These are phyloP conservation scores for Anthracocystis panici-leucophaei DNA, from an alignment of 1,284 basidiomycete genomes.

Conservation along the genomic window DNA sequence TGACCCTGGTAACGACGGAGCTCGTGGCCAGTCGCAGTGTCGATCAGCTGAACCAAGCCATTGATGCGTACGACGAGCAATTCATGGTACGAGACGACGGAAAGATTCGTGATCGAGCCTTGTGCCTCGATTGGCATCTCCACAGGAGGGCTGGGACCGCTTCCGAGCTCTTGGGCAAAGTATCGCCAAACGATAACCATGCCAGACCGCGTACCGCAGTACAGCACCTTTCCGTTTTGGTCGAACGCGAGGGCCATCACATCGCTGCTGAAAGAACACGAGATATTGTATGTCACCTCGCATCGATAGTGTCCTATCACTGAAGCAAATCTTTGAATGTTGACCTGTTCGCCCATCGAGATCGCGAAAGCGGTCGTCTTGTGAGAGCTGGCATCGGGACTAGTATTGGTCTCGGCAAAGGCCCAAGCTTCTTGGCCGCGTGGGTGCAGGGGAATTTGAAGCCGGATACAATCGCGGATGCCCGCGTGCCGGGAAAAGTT, in stretches of 20 bases:
- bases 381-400: not conserved
- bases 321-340: too few species aligned
- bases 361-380: too few species aligned
- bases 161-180: not conserved
- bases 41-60: constrained; percentile 21
- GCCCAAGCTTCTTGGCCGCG: not conserved
- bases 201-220: constrained; percentile 26
- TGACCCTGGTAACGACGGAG: constrained; percentile 22
- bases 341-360: too few species aligned
- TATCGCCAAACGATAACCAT: constrained; percentile 9
- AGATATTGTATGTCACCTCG: not conserved
- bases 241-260: constrained; percentile 21
- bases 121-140: not conserved
- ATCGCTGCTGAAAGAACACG: constrained; percentile 9
- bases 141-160: not conserved
- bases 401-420: constrained; percentile 1
- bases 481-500: too few species aligned
- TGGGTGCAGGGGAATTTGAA: too few species aligned
- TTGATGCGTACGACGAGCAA: constrained; percentile 32
- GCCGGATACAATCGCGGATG: too few species aligned
- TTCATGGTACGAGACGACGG: constrained; percentile 3
- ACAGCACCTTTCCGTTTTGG: constrained; percentile 6
- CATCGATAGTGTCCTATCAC: too few species aligned
- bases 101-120: constrained; percentile 33
- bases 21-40: not conserved